phyloP scores from a whole-genome alignment of 495 filamentous ascomycete genomes.

The Pyrenula massariospora region DNA sequence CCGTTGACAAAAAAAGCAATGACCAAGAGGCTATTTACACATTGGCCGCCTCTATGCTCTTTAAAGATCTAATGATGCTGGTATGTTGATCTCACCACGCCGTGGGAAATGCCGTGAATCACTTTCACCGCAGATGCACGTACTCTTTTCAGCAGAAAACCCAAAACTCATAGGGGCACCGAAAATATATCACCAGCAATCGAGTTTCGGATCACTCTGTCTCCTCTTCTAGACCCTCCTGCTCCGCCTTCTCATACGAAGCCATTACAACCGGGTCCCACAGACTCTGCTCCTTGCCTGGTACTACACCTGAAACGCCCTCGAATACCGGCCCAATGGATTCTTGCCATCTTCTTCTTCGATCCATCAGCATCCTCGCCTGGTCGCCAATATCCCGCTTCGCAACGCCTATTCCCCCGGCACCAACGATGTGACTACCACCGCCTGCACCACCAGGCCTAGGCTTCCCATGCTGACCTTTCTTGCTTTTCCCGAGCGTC shows the following conservation, averaged over 20 bases:
- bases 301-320: constrained; percentile 51
- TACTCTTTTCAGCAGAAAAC: too few species aligned
- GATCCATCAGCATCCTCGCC: constrained; percentile 81
- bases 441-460: constrained; percentile 52
- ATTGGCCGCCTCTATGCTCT: background rate
- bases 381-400: constrained; percentile 84
- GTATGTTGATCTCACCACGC: background rate
- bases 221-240: constrained; percentile 66
- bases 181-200: background rate
- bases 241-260: constrained; percentile 52
- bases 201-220: constrained; percentile 28
- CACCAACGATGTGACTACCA: constrained; percentile 34
- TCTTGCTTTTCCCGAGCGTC: constrained; percentile 86
- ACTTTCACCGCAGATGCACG: too few species aligned
- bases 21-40: too few species aligned
- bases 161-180: too few species aligned
- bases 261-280: constrained; percentile 50
- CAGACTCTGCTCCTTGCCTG: constrained; percentile 44
- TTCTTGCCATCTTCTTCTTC: constrained; percentile 74
- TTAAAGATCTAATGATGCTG: background rate
- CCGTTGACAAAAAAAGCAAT: constrained; percentile 25
- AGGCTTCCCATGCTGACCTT: constrained; percentile 54
- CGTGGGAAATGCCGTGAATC: too few species aligned
- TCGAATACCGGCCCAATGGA: constrained; percentile 80
- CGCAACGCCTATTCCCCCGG: constrained; percentile 36